Base-by-base conservation (phyloP, 2,329 filamentous ascomycete species). In the Penicillium sp. region DNA sequence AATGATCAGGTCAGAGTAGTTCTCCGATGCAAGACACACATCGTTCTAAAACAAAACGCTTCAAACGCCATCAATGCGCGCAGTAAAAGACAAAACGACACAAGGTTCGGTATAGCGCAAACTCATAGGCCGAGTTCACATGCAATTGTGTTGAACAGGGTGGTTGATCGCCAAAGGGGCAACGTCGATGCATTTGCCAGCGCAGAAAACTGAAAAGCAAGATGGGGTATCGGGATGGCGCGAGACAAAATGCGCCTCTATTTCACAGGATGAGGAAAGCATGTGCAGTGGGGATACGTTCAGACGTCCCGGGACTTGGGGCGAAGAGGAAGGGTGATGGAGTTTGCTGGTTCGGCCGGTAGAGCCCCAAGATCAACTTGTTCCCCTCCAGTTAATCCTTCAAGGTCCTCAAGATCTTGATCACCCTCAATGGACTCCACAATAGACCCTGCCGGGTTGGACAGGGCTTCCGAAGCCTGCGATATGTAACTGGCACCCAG, bases 401-500 rank as follows among this genome's bases (percentile, higher is more conserved):
- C 62, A 34, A 47, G 49, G n/a, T 68, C 64, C 12, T 63, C 63
- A 20, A 68, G 47, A 41, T 69, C 65, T 28, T 75, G 71, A 22
- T 78, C 75, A 47, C 82, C 81, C 4, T 85, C 73, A 7, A 66
- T 65, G 5, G 67, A 70, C 34, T 69, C 69, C 12, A 68, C 31
- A 6, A 71, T 76, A 0, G 82, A 84, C 28, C 82, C 80, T 8
- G 74, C 75, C 56, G 83, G 66, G 20, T 74, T 70, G 3, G 71
- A 73, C 15, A 83, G 76, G 49, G 85, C 83, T 12, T 82, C 79
- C 70, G 54, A 73, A 31, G 67, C 69, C 49, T 72, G 72, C 3
- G 75, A 75, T 38, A 76, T 66, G 47, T 70, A 76, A 57, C 73
- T 76, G 55, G 72, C 73, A 39, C 63, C 71, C 48, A 77, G 69